phyloP scores from a whole-genome alignment of 2,329 filamentous ascomycete species.

The Cercospora sp. region DNA sequence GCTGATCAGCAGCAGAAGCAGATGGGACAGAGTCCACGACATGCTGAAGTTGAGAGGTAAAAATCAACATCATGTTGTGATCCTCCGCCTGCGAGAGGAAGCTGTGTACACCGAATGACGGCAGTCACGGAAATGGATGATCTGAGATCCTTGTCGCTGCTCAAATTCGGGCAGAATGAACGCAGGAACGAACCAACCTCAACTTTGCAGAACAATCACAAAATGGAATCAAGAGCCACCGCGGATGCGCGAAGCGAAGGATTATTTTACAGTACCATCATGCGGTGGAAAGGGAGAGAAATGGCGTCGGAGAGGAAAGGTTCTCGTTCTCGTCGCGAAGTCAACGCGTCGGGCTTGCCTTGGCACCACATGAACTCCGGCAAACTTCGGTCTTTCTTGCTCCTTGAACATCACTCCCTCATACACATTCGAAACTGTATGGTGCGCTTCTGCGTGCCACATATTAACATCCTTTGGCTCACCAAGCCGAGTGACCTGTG shows the following conservation, averaged over 20 bases:
- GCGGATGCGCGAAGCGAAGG: no score
- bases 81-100: background rate
- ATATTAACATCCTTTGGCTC: no score
- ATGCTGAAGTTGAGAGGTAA: background rate
- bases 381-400: background rate
- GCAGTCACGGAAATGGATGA: background rate
- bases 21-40: background rate
- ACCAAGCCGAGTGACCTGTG: background rate
- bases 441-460: background rate
- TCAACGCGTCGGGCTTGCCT: background rate
- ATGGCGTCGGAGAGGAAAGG: background rate
- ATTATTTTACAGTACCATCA: no score
- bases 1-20: background rate
- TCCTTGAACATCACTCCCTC: background rate
- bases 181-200: background rate
- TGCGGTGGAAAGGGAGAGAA: background rate
- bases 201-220: no score
- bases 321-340: background rate
- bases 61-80: background rate
- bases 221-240: no score
- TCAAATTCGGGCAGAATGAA: background rate
- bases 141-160: background rate
- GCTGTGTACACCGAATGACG: background rate
- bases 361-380: background rate
- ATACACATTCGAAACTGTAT: background rate